Evolutionary conservation across 352 stramenopile species (phyloP).

Genomic region (Phytophthora hybrid): DNA sequence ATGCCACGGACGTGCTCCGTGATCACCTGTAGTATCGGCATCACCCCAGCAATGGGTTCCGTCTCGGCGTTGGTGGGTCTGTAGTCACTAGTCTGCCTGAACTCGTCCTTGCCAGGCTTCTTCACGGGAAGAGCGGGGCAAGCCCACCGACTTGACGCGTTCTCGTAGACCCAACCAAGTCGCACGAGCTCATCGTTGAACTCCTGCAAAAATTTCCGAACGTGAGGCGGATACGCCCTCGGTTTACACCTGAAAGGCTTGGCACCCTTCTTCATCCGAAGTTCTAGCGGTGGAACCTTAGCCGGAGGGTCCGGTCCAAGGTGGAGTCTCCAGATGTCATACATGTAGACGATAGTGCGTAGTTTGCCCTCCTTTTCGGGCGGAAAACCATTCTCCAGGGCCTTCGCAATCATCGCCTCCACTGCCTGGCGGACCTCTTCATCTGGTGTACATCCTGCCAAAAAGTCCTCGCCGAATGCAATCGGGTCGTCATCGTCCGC

Average conservation of each 20-base stretch:
- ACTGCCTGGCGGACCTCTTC: constrained; percentile 10
- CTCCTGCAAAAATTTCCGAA: constrained; percentile 9
- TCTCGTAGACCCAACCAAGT: constrained; percentile 12
- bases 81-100: constrained; percentile 10
- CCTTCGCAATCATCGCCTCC: constrained; percentile 6
- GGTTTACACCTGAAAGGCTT: constrained; percentile 17
- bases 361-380: constrained; percentile 7
- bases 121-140: constrained; percentile 10
- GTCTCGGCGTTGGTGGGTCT: not conserved
- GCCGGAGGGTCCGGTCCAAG: not conserved
- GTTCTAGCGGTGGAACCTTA: constrained; percentile 4
- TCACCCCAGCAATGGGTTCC: constrained; percentile 14
- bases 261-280: constrained; percentile 4
- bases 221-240: constrained; percentile 14
- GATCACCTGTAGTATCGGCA: constrained; percentile 1
- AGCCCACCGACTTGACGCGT: constrained; percentile 15
- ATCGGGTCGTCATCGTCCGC: constrained; percentile 17
- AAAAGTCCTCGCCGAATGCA: not conserved
- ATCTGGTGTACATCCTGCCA: not conserved
- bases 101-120: not conserved
- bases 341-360: constrained; percentile 15
- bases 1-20: constrained; percentile 9
- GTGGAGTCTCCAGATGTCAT: constrained; percentile 2
- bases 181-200: constrained; percentile 22
- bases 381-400: constrained; percentile 12